phyloP scores from a whole-genome alignment of 2,329 filamentous ascomycete genomes.

The Ophiostoma triangulosporum region DNA sequence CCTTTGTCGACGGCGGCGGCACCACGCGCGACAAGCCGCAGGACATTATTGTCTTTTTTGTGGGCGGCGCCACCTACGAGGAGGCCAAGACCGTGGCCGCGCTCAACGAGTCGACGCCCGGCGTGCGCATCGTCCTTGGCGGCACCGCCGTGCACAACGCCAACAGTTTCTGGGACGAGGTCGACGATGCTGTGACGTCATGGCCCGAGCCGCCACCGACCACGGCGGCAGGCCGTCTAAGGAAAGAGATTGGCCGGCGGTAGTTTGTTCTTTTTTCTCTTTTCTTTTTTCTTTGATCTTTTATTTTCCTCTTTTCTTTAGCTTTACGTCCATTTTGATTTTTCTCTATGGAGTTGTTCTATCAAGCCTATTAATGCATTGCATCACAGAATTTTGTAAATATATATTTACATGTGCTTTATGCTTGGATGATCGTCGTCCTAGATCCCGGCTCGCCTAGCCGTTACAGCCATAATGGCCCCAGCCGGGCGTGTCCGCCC shows the following conservation, averaged over 20 bases:
- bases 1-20: conserved; percentile 72
- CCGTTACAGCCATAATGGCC: neutral
- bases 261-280: neutral
- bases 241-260: conserved; percentile 19
- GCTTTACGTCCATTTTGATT: no score
- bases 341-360: no score
- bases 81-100: conserved; percentile 94
- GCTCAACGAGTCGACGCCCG: conserved; percentile 81
- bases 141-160: conserved; percentile 85
- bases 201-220: conserved; percentile 58
- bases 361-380: no score
- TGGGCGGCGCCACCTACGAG: conserved; percentile 89
- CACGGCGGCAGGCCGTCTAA: conserved; percentile 20
- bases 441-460: no score
- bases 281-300: no score
- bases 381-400: no score
- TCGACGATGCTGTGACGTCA: conserved; percentile 71
- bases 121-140: conserved; percentile 76
- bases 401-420: no score
- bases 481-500: neutral
- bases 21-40: conserved; percentile 90
- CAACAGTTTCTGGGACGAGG: conserved; percentile 74
- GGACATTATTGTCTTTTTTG: conserved; percentile 88
- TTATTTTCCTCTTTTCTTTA: neutral
- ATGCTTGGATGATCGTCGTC: no score